Evolutionary conservation across 2,329 filamentous ascomycete genomes (phyloP).

Genomic region (Ceratocystis papillata): DNA sequence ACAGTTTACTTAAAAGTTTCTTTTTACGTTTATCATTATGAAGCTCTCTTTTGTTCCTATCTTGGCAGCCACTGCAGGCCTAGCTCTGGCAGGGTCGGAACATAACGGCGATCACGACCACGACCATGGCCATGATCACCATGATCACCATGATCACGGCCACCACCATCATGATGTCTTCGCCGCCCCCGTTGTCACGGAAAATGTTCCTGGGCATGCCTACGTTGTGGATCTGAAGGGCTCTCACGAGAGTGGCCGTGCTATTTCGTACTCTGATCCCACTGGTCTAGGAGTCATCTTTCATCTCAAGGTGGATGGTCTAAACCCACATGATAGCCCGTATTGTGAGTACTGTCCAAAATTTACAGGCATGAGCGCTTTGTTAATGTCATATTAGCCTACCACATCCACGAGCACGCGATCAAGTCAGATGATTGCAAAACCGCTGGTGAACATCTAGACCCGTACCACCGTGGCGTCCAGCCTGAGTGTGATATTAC

Average conservation of each 20-base stretch:
- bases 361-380: not conserved
- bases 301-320: slow-evolving; percentile 20
- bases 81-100: slow-evolving; percentile 7
- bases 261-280: slow-evolving; percentile 23
- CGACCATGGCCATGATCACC: not conserved
- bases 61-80: not conserved
- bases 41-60: slow-evolving; percentile 17
- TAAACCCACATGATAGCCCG: slow-evolving; percentile 20
- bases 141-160: not conserved
- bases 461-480: slow-evolving; percentile 45
- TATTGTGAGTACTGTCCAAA: slow-evolving; percentile 16
- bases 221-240: slow-evolving; percentile 23
- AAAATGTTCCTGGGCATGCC: slow-evolving; percentile 17
- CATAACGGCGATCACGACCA: not conserved
- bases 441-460: slow-evolving; percentile 43
- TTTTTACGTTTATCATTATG: slow-evolving; percentile 14
- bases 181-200: slow-evolving; percentile 11
- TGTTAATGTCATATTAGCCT: slow-evolving; percentile 33
- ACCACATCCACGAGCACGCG: slow-evolving; percentile 47
- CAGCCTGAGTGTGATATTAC: slow-evolving; percentile 38
- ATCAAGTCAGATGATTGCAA: slow-evolving; percentile 43
- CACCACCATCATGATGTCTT: not conserved
- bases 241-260: slow-evolving; percentile 11
- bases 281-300: slow-evolving; percentile 23
- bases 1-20: slow-evolving; percentile 6